These are phyloP conservation scores for Vickermania spadyakhi DNA, from an alignment of 208 protist species.

Conservation along the genomic window DNA sequence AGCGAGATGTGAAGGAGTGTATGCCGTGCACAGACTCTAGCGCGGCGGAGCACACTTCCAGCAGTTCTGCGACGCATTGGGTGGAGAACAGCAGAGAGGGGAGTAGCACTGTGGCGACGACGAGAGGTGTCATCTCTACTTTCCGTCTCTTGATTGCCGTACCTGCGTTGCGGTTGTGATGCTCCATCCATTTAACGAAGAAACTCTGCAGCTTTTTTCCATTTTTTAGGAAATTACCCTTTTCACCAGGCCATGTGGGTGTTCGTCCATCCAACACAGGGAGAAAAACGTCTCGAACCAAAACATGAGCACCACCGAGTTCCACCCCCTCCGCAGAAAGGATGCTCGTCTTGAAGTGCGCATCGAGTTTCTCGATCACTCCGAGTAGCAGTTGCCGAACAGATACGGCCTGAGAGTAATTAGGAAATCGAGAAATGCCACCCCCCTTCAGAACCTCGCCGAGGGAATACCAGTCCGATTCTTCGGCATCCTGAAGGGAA, in stretches of 20 bases:
- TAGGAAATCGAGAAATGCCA: constrained; percentile 50
- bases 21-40: constrained; percentile 37
- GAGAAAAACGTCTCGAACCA: constrained; percentile 20
- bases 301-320: neutral
- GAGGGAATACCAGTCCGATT: constrained; percentile 64
- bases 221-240: neutral
- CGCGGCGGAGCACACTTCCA: constrained; percentile 51
- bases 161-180: neutral
- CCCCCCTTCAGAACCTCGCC: constrained; percentile 27
- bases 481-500: constrained; percentile 44
- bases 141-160: no score
- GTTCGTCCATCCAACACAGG: constrained; percentile 17
- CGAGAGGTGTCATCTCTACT: no score
- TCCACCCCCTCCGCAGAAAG: neutral
- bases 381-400: constrained; percentile 29
- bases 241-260: neutral
- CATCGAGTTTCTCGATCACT: constrained; percentile 44
- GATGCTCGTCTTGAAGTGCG: neutral
- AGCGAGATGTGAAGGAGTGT: constrained; percentile 37
- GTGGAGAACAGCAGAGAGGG: constrained; percentile 66
- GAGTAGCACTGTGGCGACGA: constrained; percentile 10
- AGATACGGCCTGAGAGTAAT: constrained; percentile 29
- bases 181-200: neutral
- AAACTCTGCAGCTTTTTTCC: neutral
- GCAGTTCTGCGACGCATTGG: constrained; percentile 59